phyloP scores from a whole-genome alignment of 1,284 basidiomycete genomes.

The Cutaneotrichosporon spelunceum region DNA sequence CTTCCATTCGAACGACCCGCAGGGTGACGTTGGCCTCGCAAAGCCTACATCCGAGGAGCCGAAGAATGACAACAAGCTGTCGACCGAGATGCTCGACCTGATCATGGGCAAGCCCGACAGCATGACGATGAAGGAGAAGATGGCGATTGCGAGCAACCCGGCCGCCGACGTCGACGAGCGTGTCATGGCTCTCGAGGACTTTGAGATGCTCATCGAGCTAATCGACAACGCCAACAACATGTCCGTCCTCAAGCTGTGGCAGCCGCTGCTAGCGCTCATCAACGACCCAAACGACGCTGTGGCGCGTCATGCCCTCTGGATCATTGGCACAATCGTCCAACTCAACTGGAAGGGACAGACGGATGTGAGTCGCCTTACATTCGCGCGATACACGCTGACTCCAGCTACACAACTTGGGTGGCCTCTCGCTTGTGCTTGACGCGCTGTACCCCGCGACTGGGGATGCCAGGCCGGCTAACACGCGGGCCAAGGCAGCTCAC shows the following conservation, averaged over 20 bases:
- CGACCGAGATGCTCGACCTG: conserved; percentile 70
- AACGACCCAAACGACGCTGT: conserved; percentile 62
- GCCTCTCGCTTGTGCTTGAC: conserved; percentile 64
- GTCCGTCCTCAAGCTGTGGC: conserved; percentile 79
- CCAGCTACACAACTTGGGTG: conserved; percentile 70
- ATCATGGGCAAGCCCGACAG: conserved; percentile 84
- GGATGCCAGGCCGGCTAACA: conserved; percentile 25
- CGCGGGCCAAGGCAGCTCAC: conserved; percentile 79
- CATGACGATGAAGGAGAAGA: conserved; percentile 80
- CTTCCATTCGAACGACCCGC: conserved; percentile 44
- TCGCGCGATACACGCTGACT: not conserved
- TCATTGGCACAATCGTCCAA: conserved; percentile 88
- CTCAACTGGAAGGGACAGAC: conserved; percentile 91
- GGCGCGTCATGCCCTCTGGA: conserved; percentile 77
- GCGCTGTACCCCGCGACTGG: conserved; percentile 57
- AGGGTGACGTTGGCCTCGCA: conserved; percentile 9
- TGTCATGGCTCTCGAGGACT: conserved; percentile 79
- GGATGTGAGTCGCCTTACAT: conserved; percentile 59
- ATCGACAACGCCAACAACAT: conserved; percentile 97
- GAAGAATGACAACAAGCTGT: conserved; percentile 31
- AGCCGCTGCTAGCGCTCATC: conserved; percentile 68
- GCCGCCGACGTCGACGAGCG: conserved; percentile 63
- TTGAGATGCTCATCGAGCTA: conserved; percentile 92
- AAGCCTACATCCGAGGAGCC: conserved; percentile 7
- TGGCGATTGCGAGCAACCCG: conserved; percentile 68